A percentile compares a stretch with the other conserved stretches of the same genome.
Evolutionary conservation across 345 rosid genomes (phyloP).

Genomic region (Crucihimalaya himalaica): DNA sequence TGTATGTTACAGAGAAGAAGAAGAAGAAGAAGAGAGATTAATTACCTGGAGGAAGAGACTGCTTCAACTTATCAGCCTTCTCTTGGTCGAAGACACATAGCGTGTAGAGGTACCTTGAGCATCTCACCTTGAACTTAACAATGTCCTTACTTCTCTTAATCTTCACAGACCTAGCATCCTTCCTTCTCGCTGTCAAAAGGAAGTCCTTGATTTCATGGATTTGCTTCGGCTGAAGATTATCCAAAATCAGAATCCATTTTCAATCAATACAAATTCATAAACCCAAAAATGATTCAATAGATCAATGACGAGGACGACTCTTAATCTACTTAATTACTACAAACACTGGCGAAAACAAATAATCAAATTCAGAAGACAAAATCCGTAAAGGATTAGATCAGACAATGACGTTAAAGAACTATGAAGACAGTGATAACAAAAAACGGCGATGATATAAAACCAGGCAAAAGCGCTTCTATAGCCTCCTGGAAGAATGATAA

Average conservation of each 20-base stretch:
- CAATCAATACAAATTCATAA: background rate
- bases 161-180: slow-evolving; percentile 71
- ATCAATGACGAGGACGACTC: background rate
- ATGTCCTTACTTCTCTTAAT: slow-evolving; percentile 66
- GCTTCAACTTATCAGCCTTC: slow-evolving; percentile 73
- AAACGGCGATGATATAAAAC: too few species aligned
- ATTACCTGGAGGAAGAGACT: slow-evolving; percentile 69
- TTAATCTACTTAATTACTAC: background rate
- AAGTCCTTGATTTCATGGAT: slow-evolving; percentile 69
- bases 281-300: background rate
- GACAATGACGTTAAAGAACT: background rate
- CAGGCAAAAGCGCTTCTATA: background rate
- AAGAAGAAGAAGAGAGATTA: too few species aligned
- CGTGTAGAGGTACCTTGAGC: slow-evolving; percentile 67
- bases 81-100: slow-evolving; percentile 63
- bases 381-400: background rate
- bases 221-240: slow-evolving; percentile 56
- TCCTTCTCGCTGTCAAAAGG: slow-evolving; percentile 69
- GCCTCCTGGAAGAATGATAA: background rate
- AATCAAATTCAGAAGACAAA: background rate
- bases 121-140: slow-evolving; percentile 69
- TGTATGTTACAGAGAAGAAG: background rate
- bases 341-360: background rate
- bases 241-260: background rate
- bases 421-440: background rate